Base-by-base conservation (phyloP, 495 filamentous ascomycete species). In the Penicillium cinerascens region DNA sequence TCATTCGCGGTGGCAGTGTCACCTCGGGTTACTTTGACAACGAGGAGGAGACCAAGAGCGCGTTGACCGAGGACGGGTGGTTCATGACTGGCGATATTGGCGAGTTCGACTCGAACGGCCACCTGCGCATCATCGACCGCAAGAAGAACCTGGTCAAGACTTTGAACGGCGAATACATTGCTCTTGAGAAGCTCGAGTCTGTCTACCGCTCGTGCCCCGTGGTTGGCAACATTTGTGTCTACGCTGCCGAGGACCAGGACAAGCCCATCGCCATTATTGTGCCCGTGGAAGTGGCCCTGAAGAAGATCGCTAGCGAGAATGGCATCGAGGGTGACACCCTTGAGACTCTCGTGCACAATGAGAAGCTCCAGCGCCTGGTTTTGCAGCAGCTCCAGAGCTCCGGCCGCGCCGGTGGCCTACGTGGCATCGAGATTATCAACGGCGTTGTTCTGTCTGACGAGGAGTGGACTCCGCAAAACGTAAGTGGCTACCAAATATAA, bases 101-200 rank as follows among this genome's bases (percentile, higher is more conserved):
- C 60, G 88, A 97, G 75, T 97, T 87, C 71, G 87, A 92, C 65
- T 63, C 74, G 52, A 81, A 86, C 62, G 91, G 91, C 52, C 85
- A 95, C 64, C 74, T 97, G 44, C 82, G 79, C 61, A 87, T 97
- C 69, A 95, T 97, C 61, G 91, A 97, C 71, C 88, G 91, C 62
- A 97, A 96, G 88, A 97, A 97, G 86, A 97, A 97, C 69, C 71
- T 97, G 55, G 87, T 96, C 68, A 97, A 97, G 85, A 98, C 91
- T 2, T 78, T 88, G 49, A 90, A 92, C 65, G 93, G 93, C 63
- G 93, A 98, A 76, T 98, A 98, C 72, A 96, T 98, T 66, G 93
- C 93, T 27, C 81, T 98, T 17, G 93, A 98, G 84, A 98, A 98
- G 82, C 88, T 98, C 46, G 93, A 98, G 75, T 92, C 91, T 4